These are phyloP conservation scores for Viola pubescens DNA, from an alignment of 441 rosid species.

Conservation along the genomic window DNA sequence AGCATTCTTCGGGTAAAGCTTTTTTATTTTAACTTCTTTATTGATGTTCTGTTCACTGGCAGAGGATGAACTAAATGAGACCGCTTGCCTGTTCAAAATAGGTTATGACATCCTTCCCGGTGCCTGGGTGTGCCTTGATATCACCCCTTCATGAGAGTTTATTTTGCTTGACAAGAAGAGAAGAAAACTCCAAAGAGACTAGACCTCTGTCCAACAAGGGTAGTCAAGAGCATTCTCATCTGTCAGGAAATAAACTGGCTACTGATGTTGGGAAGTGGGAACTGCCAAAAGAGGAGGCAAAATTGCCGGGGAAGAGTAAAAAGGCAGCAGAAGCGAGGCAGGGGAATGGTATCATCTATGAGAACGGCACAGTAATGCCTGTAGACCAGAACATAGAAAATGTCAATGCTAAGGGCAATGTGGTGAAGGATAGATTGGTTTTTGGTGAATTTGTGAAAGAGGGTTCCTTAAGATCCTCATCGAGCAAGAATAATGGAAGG, in stretches of 20 bases:
- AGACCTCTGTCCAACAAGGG: constrained; percentile 16
- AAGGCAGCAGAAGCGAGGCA: constrained; percentile 18
- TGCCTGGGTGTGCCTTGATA: constrained; percentile 30
- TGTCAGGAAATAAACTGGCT: constrained; percentile 17
- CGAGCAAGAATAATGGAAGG: constrained; percentile 20
- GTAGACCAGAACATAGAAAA: constrained; percentile 19
- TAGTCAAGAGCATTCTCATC: constrained; percentile 23
- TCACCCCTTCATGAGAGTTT: constrained; percentile 56
- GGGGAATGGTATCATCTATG: constrained; percentile 10
- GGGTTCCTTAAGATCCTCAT: constrained; percentile 24
- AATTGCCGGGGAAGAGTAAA: constrained; percentile 17
- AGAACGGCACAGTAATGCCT: constrained; percentile 12
- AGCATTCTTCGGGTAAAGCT: constrained; percentile 50
- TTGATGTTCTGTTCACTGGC: constrained; percentile 11
- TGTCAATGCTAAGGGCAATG: constrained; percentile 20
- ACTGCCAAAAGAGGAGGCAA: constrained; percentile 19
- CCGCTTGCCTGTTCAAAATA: constrained; percentile 32
- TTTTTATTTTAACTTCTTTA: background rate
- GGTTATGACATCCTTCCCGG: constrained; percentile 58
- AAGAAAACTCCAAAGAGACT: constrained; percentile 12
- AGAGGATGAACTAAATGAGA: constrained; percentile 12
- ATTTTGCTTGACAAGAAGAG: constrained; percentile 28
- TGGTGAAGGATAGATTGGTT: constrained; percentile 14
- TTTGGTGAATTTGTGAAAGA: constrained; percentile 17
- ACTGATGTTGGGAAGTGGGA: constrained; percentile 16